A percentile compares a stretch with the other conserved stretches of the same genome.
Conservation (phyloP, 257 asterid genomes). For the Fraxinus cuspidata region DNA sequence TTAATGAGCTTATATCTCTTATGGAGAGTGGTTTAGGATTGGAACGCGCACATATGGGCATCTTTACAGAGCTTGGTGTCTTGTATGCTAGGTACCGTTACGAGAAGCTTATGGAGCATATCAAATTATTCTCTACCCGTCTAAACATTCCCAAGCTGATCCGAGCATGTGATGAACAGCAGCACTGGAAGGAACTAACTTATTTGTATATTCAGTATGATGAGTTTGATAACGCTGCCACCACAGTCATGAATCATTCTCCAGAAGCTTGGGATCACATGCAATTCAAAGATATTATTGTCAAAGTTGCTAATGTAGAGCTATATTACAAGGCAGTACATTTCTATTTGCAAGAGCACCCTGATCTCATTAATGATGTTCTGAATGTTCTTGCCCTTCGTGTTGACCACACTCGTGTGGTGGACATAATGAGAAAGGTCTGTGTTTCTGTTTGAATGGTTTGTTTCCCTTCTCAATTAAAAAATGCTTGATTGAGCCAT, state of each 20-base stretch:
- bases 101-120: conserved; percentile 69
- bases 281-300: conserved; percentile 59
- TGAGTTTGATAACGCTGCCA: conserved; percentile 66
- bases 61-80: conserved; percentile 62
- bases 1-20: conserved; percentile 46
- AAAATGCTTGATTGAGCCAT: conserved; percentile 5
- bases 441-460: conserved; percentile 6
- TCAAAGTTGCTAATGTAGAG: conserved; percentile 64
- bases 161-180: conserved; percentile 67
- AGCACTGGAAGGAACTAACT: conserved; percentile 63
- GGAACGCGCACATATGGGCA: conserved; percentile 72
- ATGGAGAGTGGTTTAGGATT: conserved; percentile 70
- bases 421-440: conserved; percentile 95
- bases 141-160: conserved; percentile 61
- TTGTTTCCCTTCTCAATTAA: conserved; percentile 1
- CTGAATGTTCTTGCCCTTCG: conserved; percentile 95
- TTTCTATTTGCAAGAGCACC: conserved; percentile 67
- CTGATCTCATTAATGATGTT: conserved; percentile 88
- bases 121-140: conserved; percentile 56
- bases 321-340: conserved; percentile 65
- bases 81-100: conserved; percentile 63
- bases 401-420: conserved; percentile 89
- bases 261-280: conserved; percentile 71
- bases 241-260: conserved; percentile 66
- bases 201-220: conserved; percentile 56